A percentile compares a stretch with the other conserved stretches of the same genome.
phyloP scores from a whole-genome alignment of 768 basidiomycete species.

The Boletus sp. region DNA sequence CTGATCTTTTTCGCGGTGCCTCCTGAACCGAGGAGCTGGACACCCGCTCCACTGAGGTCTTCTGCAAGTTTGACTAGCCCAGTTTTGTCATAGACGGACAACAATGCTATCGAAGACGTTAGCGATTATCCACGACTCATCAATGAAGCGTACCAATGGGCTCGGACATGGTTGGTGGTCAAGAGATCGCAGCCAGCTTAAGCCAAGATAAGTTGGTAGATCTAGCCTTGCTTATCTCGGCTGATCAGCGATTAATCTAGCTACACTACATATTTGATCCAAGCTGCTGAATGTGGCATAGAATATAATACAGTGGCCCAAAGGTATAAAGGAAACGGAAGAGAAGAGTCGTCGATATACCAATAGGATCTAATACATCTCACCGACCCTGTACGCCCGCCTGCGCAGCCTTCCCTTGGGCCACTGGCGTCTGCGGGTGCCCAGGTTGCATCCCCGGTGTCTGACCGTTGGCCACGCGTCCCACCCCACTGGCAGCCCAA shows the following conservation, averaged over 20 bases:
- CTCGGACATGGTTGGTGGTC: slow-evolving; percentile 24
- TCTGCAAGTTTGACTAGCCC: slow-evolving; percentile 85
- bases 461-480: slow-evolving; percentile 29
- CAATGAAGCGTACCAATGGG: slow-evolving; percentile 25
- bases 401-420: slow-evolving; percentile 33
- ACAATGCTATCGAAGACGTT: slow-evolving; percentile 55
- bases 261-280: slow-evolving; percentile 5
- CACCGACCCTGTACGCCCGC: slow-evolving; percentile 36
- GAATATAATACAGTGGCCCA: slow-evolving; percentile 13
- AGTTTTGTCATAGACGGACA: slow-evolving; percentile 97
- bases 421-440: slow-evolving; percentile 30
- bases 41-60: slow-evolving; percentile 77
- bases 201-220: background rate
- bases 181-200: slow-evolving; percentile 1
- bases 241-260: slow-evolving; percentile 10
- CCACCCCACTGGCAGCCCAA: slow-evolving; percentile 22
- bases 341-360: slow-evolving; percentile 4
- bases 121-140: background rate
- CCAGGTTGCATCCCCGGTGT: slow-evolving; percentile 28
- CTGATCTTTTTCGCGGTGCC: slow-evolving; percentile 98
- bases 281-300: background rate
- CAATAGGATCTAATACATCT: slow-evolving; percentile 5
- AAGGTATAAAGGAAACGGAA: slow-evolving; percentile 5
- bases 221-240: slow-evolving; percentile 16
- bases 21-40: slow-evolving; percentile 90